Evolutionary conservation across 257 asterid genomes (phyloP).

Genomic region (Fraxinus anomala): DNA sequence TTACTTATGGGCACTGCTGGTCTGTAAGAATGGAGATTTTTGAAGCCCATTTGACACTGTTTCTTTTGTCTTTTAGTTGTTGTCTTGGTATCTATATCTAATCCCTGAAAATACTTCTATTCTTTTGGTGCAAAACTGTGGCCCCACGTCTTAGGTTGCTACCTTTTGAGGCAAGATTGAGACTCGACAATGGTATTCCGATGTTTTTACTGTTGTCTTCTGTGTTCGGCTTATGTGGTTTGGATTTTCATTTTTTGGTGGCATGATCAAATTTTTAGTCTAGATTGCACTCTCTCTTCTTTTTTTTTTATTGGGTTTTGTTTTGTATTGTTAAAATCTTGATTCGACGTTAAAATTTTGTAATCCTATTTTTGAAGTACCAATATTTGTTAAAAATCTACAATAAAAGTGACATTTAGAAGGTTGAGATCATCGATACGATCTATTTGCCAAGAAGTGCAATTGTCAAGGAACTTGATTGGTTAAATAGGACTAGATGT

Average conservation of each 20-base stretch:
- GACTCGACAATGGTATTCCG: slow-evolving; percentile 14
- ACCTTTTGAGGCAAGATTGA: background rate
- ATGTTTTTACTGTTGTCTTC: slow-evolving; percentile 28
- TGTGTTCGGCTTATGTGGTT: background rate
- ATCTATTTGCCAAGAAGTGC: no score
- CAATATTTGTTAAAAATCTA: no score
- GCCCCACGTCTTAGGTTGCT: background rate
- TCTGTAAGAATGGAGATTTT: slow-evolving; percentile 29
- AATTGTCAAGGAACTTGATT: no score
- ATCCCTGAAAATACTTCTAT: slow-evolving; percentile 23
- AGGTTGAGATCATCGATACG: no score
- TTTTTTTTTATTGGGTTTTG: background rate
- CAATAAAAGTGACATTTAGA: no score
- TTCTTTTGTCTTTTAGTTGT: slow-evolving; percentile 44
- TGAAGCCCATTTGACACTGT: slow-evolving; percentile 37
- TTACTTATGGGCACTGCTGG: slow-evolving; percentile 5
- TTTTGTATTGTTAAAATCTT: background rate
- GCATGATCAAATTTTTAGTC: background rate
- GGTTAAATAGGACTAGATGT: no score
- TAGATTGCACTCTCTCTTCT: background rate
- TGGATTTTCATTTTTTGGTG: slow-evolving; percentile 13
- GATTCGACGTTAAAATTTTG: background rate
- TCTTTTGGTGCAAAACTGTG: slow-evolving; percentile 26
- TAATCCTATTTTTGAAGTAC: background rate
- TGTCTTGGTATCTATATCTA: slow-evolving; percentile 32